Percentiles rank a stretch among this genome's conserved stretches.
Evolutionary conservation across 2,329 filamentous ascomycete species (phyloP).

Genomic region (Talaromyces sp.): DNA sequence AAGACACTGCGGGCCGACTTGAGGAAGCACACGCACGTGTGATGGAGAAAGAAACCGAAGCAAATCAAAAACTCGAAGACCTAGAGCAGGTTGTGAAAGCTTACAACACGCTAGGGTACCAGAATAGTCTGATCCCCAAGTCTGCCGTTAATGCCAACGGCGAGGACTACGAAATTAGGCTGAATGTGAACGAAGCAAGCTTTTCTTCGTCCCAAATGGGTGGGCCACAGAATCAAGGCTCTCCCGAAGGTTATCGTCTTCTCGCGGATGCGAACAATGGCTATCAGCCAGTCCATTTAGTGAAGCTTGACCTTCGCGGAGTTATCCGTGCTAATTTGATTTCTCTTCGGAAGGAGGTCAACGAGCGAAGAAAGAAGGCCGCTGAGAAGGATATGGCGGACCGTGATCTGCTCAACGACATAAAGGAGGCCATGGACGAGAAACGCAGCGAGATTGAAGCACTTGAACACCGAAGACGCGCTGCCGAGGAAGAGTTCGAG

Average conservation of each 20-base stretch:
- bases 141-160: slow-evolving; percentile 83
- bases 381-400: slow-evolving; percentile 93
- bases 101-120: slow-evolving; percentile 92
- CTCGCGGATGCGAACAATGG: slow-evolving; percentile 77
- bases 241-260: slow-evolving; percentile 65
- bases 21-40: slow-evolving; percentile 83
- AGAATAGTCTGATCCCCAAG: slow-evolving; percentile 82
- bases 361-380: slow-evolving; percentile 75
- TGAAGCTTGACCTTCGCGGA: slow-evolving; percentile 84
- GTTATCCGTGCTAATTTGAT: slow-evolving; percentile 75
- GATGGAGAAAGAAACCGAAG: slow-evolving; percentile 82
- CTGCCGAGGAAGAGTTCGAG: slow-evolving; percentile 89
- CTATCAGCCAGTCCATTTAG: slow-evolving; percentile 82
- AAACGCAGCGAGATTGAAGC: slow-evolving; percentile 90
- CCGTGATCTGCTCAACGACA: slow-evolving; percentile 86
- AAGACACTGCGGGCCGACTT: slow-evolving; percentile 68
- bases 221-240: slow-evolving; percentile 47
- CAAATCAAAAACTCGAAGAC: slow-evolving; percentile 80
- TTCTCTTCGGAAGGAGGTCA: slow-evolving; percentile 79
- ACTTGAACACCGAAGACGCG: slow-evolving; percentile 79
- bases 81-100: slow-evolving; percentile 84
- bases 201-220: slow-evolving; percentile 63
- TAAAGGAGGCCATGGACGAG: slow-evolving; percentile 95
- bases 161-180: slow-evolving; percentile 74
- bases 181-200: slow-evolving; percentile 77